phyloP scores from a whole-genome alignment of 2,329 filamentous ascomycete genomes.

The Colletotrichum sublineola region DNA sequence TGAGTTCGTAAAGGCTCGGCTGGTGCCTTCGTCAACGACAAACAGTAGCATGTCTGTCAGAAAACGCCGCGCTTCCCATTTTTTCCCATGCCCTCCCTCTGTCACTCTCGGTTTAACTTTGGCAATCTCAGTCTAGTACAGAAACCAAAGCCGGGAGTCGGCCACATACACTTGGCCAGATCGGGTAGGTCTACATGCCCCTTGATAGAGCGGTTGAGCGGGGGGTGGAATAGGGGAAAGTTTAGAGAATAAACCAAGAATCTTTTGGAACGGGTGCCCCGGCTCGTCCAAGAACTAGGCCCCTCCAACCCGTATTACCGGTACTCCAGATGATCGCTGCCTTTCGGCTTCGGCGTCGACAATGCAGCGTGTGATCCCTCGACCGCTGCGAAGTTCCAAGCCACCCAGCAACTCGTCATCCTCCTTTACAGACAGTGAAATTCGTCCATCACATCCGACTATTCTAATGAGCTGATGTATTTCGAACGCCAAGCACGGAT shows the following conservation, averaged over 20 bases:
- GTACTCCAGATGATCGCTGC: constrained; percentile 17
- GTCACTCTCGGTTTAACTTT: constrained; percentile 14
- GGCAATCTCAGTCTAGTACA: constrained; percentile 8
- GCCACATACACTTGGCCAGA: constrained; percentile 23
- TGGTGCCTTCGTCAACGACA: constrained; percentile 13
- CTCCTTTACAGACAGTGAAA: constrained; percentile 5
- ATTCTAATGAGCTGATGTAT: constrained; percentile 5
- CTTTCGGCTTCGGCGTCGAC: constrained; percentile 16
- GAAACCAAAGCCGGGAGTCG: constrained; percentile 9
- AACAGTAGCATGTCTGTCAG: constrained; percentile 25
- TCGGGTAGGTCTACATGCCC: constrained; percentile 27
- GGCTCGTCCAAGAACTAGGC: constrained; percentile 4
- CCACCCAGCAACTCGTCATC: constrained; percentile 31
- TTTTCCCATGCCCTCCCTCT: constrained; percentile 1
- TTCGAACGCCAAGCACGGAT: constrained; percentile 13
- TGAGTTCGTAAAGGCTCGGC: constrained; percentile 5
- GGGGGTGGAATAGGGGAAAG: constrained; percentile 33
- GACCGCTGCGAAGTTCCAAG: constrained; percentile 30
- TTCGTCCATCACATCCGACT: constrained; percentile 19
- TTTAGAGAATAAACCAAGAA: constrained; percentile 16
- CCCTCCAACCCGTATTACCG: constrained; percentile 10
- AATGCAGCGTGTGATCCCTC: constrained; percentile 18
- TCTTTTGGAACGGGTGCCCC: constrained; percentile 9
- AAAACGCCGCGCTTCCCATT: constrained; percentile 13
- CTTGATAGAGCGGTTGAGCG: constrained; percentile 18